phyloP scores from a whole-genome alignment of 768 basidiomycete species.

The Kwoniella dejecticola region DNA sequence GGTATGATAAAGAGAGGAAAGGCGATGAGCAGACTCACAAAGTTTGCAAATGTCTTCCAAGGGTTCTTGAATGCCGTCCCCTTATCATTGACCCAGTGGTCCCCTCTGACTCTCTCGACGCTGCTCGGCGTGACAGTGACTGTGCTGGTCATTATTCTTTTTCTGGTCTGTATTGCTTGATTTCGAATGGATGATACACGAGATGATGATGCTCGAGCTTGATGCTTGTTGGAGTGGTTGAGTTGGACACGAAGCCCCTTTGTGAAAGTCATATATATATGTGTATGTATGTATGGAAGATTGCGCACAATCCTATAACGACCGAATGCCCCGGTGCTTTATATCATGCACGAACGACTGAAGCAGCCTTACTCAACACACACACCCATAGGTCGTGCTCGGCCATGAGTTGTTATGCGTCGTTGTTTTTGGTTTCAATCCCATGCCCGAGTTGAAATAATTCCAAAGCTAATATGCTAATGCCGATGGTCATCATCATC shows the following conservation, averaged over 20 bases:
- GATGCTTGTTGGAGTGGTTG: neutral
- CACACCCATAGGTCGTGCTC: no score
- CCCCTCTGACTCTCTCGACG: constrained; percentile 10
- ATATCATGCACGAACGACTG: no score
- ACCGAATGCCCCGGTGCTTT: no score
- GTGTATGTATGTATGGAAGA: neutral
- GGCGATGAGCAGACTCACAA: constrained; percentile 16
- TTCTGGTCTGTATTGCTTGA: constrained; percentile 9
- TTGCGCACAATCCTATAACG: no score
- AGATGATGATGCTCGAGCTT: neutral
- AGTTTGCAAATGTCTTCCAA: constrained; percentile 39
- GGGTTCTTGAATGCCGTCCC: constrained; percentile 46
- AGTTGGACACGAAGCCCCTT: constrained; percentile 4
- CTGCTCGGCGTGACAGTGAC: constrained; percentile 7
- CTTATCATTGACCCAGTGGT: constrained; percentile 46
- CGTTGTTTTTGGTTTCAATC: no score
- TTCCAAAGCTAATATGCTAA: no score
- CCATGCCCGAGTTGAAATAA: no score
- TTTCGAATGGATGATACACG: neutral
- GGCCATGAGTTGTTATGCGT: no score
- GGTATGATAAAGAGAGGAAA: neutral
- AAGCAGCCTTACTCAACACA: no score
- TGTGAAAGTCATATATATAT: constrained; percentile 2
- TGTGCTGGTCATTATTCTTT: constrained; percentile 13
- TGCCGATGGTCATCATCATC: no score